Evolutionary conservation across 306 rosid species (phyloP), one percentile per base, ranked within the genome.

Genomic region (Abrus precatorius): DNA sequence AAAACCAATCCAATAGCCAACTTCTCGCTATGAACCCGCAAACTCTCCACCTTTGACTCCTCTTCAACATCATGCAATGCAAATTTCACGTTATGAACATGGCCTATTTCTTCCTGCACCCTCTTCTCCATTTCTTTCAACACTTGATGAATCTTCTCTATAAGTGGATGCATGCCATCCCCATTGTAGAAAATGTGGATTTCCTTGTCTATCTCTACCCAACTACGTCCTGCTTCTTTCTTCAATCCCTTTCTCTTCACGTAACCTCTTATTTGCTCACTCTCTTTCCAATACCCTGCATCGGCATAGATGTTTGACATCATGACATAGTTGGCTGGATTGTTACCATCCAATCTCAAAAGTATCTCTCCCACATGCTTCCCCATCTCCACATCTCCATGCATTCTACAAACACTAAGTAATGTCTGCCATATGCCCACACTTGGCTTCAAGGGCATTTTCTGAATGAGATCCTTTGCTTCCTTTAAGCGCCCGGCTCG

Each of bases 1-100:
- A 92, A 77, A 64, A 88, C 92, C 83, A 91, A 76, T 9, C 92
- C 92, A 53, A 91, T 89, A 33, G 92, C 96, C 83, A 91, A 84
- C 77, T 89, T 91, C 85, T 91, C 92, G 61, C 93, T 85, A 57
- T 91, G 97, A 50, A 80, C 56, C 80, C 93, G 81, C 83, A 91
- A 80, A 76, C 93, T 89, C 84, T 89, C 93, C 49, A 81, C 86
- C 81, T 88, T 89, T 0, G 92, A 91, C 77, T 89, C 92, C 7
- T 86, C 90, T 65, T 91, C 93, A 76, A 91, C 93, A 32, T 88
- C 92, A 61, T 88, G 91, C 84, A 88, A 49, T 5, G 89, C 85
- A 77, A 86, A 89, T 41, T 72, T 82, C 30, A 86, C 78, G 27
- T 84, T 75, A 41, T 83, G 92, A 63, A 86, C 85, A 72, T 84